These are phyloP conservation scores for Collariella sp. DNA, from an alignment of 495 filamentous ascomycete genomes.

Conservation along the genomic window DNA sequence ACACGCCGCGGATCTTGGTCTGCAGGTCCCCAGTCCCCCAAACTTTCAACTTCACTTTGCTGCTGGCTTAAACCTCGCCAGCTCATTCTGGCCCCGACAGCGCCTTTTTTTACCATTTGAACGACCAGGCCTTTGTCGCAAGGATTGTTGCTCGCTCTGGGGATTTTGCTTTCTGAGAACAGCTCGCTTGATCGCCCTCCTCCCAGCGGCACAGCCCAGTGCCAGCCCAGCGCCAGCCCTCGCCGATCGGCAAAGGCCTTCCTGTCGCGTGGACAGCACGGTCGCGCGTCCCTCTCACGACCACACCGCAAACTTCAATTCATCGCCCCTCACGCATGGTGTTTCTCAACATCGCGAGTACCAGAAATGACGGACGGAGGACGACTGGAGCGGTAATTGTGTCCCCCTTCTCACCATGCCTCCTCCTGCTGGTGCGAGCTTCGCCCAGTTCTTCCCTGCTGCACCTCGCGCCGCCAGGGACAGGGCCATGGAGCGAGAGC, in stretches of 20 bases:
- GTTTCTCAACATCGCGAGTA: slow-evolving; percentile 26
- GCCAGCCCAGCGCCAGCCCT: neutral
- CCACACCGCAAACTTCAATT: slow-evolving; percentile 7
- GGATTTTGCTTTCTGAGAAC: neutral
- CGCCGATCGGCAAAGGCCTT: slow-evolving; percentile 17
- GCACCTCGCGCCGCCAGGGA: slow-evolving; percentile 57
- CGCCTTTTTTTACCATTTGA: slow-evolving; percentile 6
- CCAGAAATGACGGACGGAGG: slow-evolving; percentile 49
- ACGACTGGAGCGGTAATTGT: slow-evolving; percentile 40
- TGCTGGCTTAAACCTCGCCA: slow-evolving; percentile 8
- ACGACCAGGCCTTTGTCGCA: slow-evolving; percentile 1
- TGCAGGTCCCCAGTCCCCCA: slow-evolving; percentile 19
- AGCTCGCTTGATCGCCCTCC: neutral
- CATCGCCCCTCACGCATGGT: slow-evolving; percentile 36
- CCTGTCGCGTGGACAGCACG: slow-evolving; percentile 21
- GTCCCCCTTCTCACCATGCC: slow-evolving; percentile 54
- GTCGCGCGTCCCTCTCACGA: slow-evolving; percentile 22
- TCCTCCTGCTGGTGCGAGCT: slow-evolving; percentile 67
- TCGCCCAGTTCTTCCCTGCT: slow-evolving; percentile 84
- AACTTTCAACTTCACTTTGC: too few species aligned
- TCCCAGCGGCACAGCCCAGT: slow-evolving; percentile 9
- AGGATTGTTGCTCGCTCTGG: neutral
- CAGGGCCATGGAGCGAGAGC: slow-evolving; percentile 48
- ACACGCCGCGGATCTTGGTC: slow-evolving; percentile 12
- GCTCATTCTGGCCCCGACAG: neutral